Evolutionary conservation across 2,329 filamentous ascomycete genomes (phyloP), one percentile per base, ranked within the genome.

Genomic region (Coniochaeta hoffmannii): DNA sequence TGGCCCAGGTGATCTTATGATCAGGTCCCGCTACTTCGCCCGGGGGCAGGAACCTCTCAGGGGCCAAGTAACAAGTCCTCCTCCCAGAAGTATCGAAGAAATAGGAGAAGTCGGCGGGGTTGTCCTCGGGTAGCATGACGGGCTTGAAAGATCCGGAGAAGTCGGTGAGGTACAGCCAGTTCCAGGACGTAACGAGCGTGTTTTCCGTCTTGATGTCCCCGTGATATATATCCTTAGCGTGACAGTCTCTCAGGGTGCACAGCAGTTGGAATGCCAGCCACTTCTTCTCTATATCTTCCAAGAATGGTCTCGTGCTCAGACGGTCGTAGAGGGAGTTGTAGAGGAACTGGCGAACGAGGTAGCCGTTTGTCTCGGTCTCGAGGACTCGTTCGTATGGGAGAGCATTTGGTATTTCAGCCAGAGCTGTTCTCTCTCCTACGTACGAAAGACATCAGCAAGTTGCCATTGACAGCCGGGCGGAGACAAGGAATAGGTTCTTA

Each of bases 161-260:
- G 70, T 99, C 94, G n/a, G 92, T 87, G 35, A 99, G 80, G 68
- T 97, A 99, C 2, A 99, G 80, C 94, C 95, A 99, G 73, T 97
- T 97, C 94, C 94, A 99, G 7, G 94, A 97, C 0, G 94, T 99
- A 53, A 99, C 93, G 50, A 99, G 77, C 34, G 96, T 85, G 65
- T 99, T 99, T 71, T 99, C 93, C 1, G 93, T 94, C 76, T 99
- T 99, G 76, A 99, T 97, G 67, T 99, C 95, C 56, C 94, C 95
- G 68, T 99, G 94, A 68, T 92, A 97, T 53, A 99, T 80, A 64
- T 95, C 89, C 50, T 88, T 82, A 28, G 88, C 80, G 69, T 99
- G 94, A 64, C 90, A 97, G 71, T 99, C 95, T 56, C 92, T 86
- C 57, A 99, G 76, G 2, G 90, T 92, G 69, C 91, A 97, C 11